These are phyloP conservation scores for Saxophila tyrrhenica DNA, from an alignment of 495 filamentous ascomycete genomes.

Conservation along the genomic window DNA sequence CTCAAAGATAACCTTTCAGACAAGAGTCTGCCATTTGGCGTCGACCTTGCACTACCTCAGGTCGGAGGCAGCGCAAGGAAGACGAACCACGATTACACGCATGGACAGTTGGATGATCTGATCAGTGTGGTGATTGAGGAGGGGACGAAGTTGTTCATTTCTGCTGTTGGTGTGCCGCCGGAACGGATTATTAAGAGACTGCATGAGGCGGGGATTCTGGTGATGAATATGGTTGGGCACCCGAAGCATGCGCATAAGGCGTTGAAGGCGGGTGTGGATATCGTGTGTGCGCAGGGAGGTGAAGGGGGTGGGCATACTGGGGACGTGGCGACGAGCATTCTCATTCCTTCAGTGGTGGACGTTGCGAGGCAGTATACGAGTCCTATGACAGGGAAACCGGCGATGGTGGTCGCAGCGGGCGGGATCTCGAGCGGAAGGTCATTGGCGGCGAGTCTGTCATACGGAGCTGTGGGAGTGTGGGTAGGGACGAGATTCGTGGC, in stretches of 20 bases:
- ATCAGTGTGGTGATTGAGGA: constrained; percentile 69
- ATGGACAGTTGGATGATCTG: constrained; percentile 69
- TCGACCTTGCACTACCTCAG: constrained; percentile 79
- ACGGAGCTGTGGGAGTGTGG: constrained; percentile 34
- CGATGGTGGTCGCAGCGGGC: constrained; percentile 34
- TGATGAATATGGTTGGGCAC: constrained; percentile 95
- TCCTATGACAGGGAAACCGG: constrained; percentile 31
- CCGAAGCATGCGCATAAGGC: constrained; percentile 83
- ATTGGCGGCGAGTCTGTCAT: constrained; percentile 32
- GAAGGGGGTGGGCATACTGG: constrained; percentile 36
- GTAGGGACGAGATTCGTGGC: constrained; percentile 76
- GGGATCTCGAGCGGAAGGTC: constrained; percentile 32
- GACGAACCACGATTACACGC: constrained; percentile 88
- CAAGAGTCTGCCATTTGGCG: constrained; percentile 64
- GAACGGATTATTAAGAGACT: constrained; percentile 53
- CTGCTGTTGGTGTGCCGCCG: constrained; percentile 73
- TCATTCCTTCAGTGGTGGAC: constrained; percentile 35
- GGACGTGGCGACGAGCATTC: constrained; percentile 32
- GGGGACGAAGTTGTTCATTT: constrained; percentile 70
- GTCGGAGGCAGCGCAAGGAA: constrained; percentile 66
- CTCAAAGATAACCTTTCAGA: constrained; percentile 57
- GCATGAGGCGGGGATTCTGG: constrained; percentile 60
- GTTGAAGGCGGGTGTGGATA: constrained; percentile 65
- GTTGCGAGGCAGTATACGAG: constrained; percentile 33
- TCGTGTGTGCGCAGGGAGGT: constrained; percentile 51